Base-by-base conservation (phyloP, 2,329 filamentous ascomycete species). In the Incumbomyces lentus region DNA sequence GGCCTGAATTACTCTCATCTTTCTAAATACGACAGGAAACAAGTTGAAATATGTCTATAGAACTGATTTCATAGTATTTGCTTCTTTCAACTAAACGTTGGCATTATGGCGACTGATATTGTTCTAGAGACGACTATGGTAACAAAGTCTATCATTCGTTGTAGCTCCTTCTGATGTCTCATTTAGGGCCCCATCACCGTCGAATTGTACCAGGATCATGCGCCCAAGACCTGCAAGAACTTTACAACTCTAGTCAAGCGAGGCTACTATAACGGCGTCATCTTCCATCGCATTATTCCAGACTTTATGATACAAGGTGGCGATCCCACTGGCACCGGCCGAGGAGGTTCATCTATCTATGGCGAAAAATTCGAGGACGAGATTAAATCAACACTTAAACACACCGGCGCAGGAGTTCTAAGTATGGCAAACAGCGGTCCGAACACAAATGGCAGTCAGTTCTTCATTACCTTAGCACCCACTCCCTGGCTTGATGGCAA, bases 401-500 rank as follows among this genome's bases (percentile, higher is more conserved):
- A 98, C 69, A 94, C 88, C 0, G 90, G 90, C 32, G 89, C 90
- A 3, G 90, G 90, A 1, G 74, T 96, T n/a, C 70, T 98, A 58
- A 88, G 82, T 68, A 98, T 98, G 92, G 92, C 92, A 49, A 98
- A 98, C 67, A 81, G 82, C 13, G 92, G 92, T 0, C 86, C 86
- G 7, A 80, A 96, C 64, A 94, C 90, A 31, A 96, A 96, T 64
- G 90, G 90, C 17, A 86, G 80, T 49, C 92, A 96, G 68, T 98
- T 96, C 68, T 96, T 96, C 63, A 81, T 98, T 55, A 96, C 92
- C 0, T 73, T 96, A 30, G 90, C 88, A 6, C 90, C 90, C 3
- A 90, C 92, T 13, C 92, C 92, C 0, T 96, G 90, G 90, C 68
- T 98, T 49, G 92, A 98, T 66, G 88, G 89, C 17, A 95, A 95